Percentiles rank a stretch among this genome's conserved stretches.
phyloP scores from a whole-genome alignment of 306 rosid genomes.

The Mimosa pudica region DNA sequence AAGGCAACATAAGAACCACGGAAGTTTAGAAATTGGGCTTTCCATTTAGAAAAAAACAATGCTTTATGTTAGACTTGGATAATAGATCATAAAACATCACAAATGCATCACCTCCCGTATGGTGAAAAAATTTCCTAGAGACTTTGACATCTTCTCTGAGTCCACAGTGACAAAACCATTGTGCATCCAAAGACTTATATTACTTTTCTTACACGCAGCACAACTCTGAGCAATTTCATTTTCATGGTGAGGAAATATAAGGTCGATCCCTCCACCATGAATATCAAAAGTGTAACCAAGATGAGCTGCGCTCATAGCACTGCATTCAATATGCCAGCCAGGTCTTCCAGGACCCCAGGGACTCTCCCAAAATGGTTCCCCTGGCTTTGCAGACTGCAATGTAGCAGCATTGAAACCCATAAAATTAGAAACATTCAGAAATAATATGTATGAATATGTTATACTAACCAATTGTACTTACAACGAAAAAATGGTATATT shows the following conservation, averaged over 20 bases:
- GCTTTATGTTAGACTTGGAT: constrained; percentile 12
- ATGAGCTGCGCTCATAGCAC: constrained; percentile 96
- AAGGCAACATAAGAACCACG: not conserved
- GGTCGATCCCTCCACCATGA: constrained; percentile 97
- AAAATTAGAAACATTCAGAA: constrained; percentile 30
- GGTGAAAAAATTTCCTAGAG: constrained; percentile 95
- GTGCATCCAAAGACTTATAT: constrained; percentile 89
- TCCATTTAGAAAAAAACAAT: not conserved
- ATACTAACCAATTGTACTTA: constrained; percentile 17
- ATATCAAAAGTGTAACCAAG: constrained; percentile 89
- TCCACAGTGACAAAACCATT: constrained; percentile 92
- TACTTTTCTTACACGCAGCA: constrained; percentile 81
- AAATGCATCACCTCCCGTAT: constrained; percentile 74
- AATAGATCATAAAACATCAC: constrained; percentile 16
- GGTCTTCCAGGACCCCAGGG: constrained; percentile 99
- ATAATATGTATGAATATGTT: constrained; percentile 14
- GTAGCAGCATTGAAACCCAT: constrained; percentile 27
- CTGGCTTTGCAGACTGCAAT: constrained; percentile 86
- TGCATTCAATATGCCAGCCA: constrained; percentile 99
- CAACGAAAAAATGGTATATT: not conserved
- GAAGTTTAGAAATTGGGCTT: not conserved
- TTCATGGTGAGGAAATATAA: constrained; percentile 98
- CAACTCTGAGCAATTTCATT: constrained; percentile 99
- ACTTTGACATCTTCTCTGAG: constrained; percentile 95
- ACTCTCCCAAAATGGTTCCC: constrained; percentile 97